These are phyloP conservation scores for Neurospora sp. DNA, from an alignment of 495 filamentous ascomycete genomes.

Conservation along the genomic window DNA sequence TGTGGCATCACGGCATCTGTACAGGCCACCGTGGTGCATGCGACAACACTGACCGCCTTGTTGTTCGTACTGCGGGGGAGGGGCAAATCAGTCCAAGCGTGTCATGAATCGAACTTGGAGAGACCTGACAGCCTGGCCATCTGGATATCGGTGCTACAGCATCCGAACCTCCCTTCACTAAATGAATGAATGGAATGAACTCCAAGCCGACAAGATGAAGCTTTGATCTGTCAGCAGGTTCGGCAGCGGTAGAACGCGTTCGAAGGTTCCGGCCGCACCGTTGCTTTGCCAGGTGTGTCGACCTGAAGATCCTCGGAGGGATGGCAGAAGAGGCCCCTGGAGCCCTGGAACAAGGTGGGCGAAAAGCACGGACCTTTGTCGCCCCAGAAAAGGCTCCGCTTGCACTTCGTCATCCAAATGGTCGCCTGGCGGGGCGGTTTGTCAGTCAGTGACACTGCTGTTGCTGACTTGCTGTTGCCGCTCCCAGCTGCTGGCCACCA, in stretches of 20 bases:
- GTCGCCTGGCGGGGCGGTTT: constrained; percentile 19
- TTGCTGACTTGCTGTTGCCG: not conserved
- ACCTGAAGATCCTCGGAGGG: not conserved
- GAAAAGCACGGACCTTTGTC: constrained; percentile 25
- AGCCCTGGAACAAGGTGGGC: not conserved
- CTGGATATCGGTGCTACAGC: not conserved
- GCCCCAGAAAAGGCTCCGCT: constrained; percentile 20
- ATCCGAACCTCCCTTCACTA: not conserved
- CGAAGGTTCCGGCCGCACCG: not conserved
- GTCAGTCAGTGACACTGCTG: not conserved
- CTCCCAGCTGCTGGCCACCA: constrained; percentile 6
- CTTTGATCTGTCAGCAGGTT: not conserved
- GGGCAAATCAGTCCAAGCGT: not conserved
- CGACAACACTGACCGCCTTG: not conserved
- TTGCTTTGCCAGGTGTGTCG: not conserved
- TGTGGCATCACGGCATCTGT: not conserved
- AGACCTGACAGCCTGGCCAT: not conserved
- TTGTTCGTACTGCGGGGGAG: not conserved
- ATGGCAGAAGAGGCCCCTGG: not conserved
- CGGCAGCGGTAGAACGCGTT: not conserved
- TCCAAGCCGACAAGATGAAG: not conserved
- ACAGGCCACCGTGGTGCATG: not conserved
- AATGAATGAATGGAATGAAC: not conserved
- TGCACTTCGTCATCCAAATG: constrained; percentile 27
- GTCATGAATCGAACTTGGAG: not conserved